Evolutionary conservation across 2,329 filamentous ascomycete genomes (phyloP).

Genomic region (Penicillium sp.): DNA sequence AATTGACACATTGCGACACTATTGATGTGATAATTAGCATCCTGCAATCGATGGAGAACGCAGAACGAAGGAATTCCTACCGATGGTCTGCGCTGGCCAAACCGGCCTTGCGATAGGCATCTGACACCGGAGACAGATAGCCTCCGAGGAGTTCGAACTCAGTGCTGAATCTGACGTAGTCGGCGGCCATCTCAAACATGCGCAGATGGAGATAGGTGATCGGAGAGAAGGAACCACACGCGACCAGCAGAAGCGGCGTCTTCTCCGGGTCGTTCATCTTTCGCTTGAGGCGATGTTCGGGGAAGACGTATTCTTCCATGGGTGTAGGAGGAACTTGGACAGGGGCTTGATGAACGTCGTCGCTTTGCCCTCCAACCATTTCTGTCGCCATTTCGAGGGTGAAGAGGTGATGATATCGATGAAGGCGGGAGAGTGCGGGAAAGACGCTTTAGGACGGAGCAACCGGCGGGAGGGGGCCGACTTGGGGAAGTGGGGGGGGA

Average conservation of each 20-base stretch:
- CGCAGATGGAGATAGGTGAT: constrained; percentile 60
- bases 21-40: not conserved
- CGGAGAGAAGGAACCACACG: constrained; percentile 65
- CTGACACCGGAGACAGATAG: constrained; percentile 75
- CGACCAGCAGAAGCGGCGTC: constrained; percentile 48
- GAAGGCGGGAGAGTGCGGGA: not conserved
- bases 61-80: constrained; percentile 32
- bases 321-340: constrained; percentile 25
- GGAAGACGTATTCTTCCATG: constrained; percentile 46
- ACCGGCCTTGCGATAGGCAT: constrained; percentile 76
- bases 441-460: not conserved
- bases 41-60: not conserved
- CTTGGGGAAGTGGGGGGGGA: constrained; percentile 4
- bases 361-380: constrained; percentile 27
- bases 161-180: constrained; percentile 70
- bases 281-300: constrained; percentile 45
- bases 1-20: constrained; percentile 82
- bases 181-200: constrained; percentile 85
- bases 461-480: constrained; percentile 1
- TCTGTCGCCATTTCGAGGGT: constrained; percentile 28
- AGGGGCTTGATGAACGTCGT: constrained; percentile 27
- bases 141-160: constrained; percentile 83
- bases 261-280: constrained; percentile 49
- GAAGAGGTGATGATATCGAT: not conserved
- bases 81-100: constrained; percentile 70